Base-by-base conservation (phyloP, 306 rosid genomes). In the Castanea mollissima region DNA sequence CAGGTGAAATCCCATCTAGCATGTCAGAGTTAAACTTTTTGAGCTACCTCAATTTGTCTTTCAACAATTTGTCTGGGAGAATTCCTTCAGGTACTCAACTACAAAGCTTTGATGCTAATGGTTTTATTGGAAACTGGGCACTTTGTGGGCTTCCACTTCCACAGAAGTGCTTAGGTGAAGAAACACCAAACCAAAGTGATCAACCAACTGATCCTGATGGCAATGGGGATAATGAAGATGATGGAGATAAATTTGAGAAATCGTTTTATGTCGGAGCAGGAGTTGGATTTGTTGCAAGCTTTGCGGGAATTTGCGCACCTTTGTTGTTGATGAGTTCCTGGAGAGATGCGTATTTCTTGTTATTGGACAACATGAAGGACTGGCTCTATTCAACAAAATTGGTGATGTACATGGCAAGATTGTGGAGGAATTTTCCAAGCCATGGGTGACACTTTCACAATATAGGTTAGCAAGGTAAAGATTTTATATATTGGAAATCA, bases 81-180 rank as follows among this genome's bases (percentile, higher is more conserved):
- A 34, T 34, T 34, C 86, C 89, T 11, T 0, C 1, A 12, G 2
- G 78, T 34, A 70, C 38, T 34, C 38, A 34, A 46, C 74, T 86
- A 0, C 74, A 77, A 29, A 74, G 70, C 62, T 83, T 83, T 10
- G 0, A 12, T 74, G 76, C 73, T 11, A 67, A 76, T 23, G 15
- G 34, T 1, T 83, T 49, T 65, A 0, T 19, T 29, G 85, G 79
- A 49, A 86, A 86, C 73, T 51, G 19, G 23, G 52, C 58, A 46
- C 85, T 86, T 5, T 78, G 85, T 21, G 85, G 85, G 10, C 6
- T 20, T 21, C 87, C 85, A 4, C 79, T 83, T 35, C 64, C 70
- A 5, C 74, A 3, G 21, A 20, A 5, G 1, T 83, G 85, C 55
- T 71, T 44, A 1, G 84, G 74, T n/a, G 82, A 80, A 46, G 63